A percentile compares a stretch with the other conserved stretches of the same genome.
phyloP scores from a whole-genome alignment of 352 stramenopile genomes.

The Globisporangium paddicum region DNA sequence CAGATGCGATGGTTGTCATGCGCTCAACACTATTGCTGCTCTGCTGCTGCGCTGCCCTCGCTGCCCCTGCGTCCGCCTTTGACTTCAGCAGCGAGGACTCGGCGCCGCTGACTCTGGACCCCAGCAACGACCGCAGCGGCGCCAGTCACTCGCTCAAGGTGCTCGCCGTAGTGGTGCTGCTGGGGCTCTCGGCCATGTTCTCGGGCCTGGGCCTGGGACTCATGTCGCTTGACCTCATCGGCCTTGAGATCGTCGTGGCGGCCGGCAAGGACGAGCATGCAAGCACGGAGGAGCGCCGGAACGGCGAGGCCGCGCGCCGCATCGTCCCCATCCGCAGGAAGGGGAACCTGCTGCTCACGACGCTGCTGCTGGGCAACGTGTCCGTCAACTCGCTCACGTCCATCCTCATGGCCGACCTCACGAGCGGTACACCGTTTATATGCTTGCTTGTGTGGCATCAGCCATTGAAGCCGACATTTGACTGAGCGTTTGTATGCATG shows the following conservation, averaged over 20 bases:
- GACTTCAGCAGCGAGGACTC: conserved; percentile 3
- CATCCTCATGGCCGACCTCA: conserved; percentile 91
- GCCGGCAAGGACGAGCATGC: conserved; percentile 83
- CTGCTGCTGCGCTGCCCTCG: conserved; percentile 5
- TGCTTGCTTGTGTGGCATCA: neutral
- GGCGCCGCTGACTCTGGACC: conserved; percentile 1
- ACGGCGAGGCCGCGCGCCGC: conserved; percentile 53
- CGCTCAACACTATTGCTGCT: neutral
- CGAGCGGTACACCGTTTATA: conserved; percentile 31
- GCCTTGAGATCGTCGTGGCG: conserved; percentile 95
- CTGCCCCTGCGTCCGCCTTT: neutral
- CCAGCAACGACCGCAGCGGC: conserved; percentile 6
- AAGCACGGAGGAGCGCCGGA: conserved; percentile 55
- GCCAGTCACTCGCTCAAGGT: conserved; percentile 34
- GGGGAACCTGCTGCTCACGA: conserved; percentile 96
- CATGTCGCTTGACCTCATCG: conserved; percentile 96
- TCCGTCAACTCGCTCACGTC: conserved; percentile 95
- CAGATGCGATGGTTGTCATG: neutral
- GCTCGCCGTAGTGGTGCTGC: conserved; percentile 43
- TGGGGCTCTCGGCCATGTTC: conserved; percentile 90
- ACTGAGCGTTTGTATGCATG: conserved; percentile 4
- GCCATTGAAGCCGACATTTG: neutral
- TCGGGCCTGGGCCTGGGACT: conserved; percentile 94
- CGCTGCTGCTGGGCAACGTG: conserved; percentile 94
- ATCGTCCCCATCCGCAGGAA: conserved; percentile 91